Base-by-base conservation (phyloP, 495 filamentous ascomycete genomes). In the Xylaria grammica region DNA sequence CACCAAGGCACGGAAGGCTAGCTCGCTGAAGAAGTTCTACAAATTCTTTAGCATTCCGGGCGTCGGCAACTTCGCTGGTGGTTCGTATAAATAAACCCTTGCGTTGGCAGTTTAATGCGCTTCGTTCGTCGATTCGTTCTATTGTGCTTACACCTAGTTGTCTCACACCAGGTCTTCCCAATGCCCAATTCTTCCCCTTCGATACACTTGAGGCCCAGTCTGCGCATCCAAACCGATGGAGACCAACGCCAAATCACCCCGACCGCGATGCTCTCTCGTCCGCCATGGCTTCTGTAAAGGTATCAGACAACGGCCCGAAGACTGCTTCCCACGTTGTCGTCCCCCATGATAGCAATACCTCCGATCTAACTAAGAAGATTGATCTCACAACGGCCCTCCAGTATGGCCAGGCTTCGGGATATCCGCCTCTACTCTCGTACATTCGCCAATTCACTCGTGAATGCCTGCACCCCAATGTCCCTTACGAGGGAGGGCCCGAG, bases 21-120 rank as follows among this genome's bases (percentile, higher is more conserved):
- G 87, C 70, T 75, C 71, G 32, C 82, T 96, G 66, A 97, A 97
- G 76, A 62, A 78, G 34, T 90, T 93, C 69, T 97, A 97, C 76
- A 94, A 92, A 70, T 95, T 91, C 72, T 96, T 94, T 66, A 20
- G 70, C 22, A 92, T 94, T 58, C 92, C 93, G 0, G 88, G 88
- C 24, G 93, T 97, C 68, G 85, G 83, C 13, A 96, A 97, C 74
- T 73, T 97, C n/a, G 92, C 94, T 36, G 94, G 93, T 67, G 93
- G 94, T 94, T 77, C 30, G 85, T 81, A 42, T 51, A 17, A 29
- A 58, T 51, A 65, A 42, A 55, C 57, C 48, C 30, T 13, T 1
- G 36, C 10, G 51, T 15, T 24, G 27, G 20, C 19, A 7, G n/a
- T 26, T 26, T 17, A 44, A 24, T 27, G 22, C 22, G 53, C 32